Evolutionary conservation across 2,329 filamentous ascomycete species (phyloP).

Genomic region (Diaporthe sp.): DNA sequence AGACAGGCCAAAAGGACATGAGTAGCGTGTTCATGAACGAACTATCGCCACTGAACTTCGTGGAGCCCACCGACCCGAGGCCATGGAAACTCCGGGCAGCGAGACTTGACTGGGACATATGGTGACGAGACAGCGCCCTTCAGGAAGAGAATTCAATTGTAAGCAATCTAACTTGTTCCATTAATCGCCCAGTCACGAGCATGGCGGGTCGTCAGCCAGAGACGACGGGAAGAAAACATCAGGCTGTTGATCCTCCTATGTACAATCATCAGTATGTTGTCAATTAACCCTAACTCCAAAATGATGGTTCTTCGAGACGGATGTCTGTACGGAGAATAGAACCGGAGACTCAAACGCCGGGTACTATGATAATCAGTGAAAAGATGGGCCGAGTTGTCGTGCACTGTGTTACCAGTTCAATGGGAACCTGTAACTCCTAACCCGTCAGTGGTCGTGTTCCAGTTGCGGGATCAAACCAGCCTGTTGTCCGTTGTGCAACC

Average conservation of each 20-base stretch:
- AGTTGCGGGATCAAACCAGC: conserved; percentile 40
- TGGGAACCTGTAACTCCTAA: conserved; percentile 39
- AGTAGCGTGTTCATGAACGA: background rate
- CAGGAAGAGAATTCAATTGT: background rate
- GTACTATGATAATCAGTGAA: conserved; percentile 40
- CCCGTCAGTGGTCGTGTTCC: conserved; percentile 40
- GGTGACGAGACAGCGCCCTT: background rate
- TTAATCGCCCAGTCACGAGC: conserved; percentile 24
- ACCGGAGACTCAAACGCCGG: conserved; percentile 16
- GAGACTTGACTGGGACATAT: background rate
- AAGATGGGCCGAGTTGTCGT: conserved; percentile 31
- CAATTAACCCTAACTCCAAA: conserved; percentile 27
- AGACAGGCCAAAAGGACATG: background rate
- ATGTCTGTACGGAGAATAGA: background rate
- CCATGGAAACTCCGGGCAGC: background rate
- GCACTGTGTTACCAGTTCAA: conserved; percentile 39
- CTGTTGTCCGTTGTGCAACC: conserved; percentile 35
- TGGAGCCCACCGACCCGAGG: background rate
- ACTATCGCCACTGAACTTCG: background rate
- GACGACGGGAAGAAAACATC: conserved; percentile 16
- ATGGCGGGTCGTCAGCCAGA: background rate
- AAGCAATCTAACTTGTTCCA: conserved; percentile 29
- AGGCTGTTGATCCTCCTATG: conserved; percentile 34
- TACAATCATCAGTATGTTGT: conserved; percentile 40
- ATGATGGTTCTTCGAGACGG: conserved; percentile 11